phyloP scores from a whole-genome alignment of 306 rosid genomes.

The Elaeagnus macrophylla region DNA sequence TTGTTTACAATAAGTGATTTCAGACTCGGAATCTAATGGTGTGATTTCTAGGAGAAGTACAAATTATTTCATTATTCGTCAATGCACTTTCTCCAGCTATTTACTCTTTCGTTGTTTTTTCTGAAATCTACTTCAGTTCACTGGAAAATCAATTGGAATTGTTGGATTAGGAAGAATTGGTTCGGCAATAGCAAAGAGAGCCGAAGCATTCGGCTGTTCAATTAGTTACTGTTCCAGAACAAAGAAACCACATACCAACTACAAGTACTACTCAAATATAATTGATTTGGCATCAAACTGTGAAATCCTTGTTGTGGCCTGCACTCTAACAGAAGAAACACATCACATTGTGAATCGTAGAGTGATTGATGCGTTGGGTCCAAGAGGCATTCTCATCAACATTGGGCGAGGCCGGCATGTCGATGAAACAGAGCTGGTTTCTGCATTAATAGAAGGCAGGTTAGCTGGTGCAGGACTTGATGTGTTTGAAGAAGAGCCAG shows the following conservation, averaged over 20 bases:
- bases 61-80: neutral
- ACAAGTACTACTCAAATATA: slow-evolving; percentile 40
- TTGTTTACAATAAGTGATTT: too few species aligned
- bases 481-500: slow-evolving; percentile 63
- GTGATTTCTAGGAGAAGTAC: too few species aligned
- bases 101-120: slow-evolving; percentile 3
- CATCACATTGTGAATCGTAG: slow-evolving; percentile 44
- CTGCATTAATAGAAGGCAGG: slow-evolving; percentile 47
- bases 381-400: slow-evolving; percentile 55
- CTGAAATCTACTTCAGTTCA: slow-evolving; percentile 39
- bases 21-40: too few species aligned
- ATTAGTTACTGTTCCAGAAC: slow-evolving; percentile 46
- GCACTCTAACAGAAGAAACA: slow-evolving; percentile 47
- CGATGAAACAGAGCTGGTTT: slow-evolving; percentile 45
- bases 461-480: slow-evolving; percentile 69
- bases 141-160: slow-evolving; percentile 56
- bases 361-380: slow-evolving; percentile 57
- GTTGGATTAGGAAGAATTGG: slow-evolving; percentile 77
- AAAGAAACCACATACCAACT: slow-evolving; percentile 34
- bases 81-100: neutral
- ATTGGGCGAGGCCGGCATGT: slow-evolving; percentile 50
- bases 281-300: slow-evolving; percentile 42
- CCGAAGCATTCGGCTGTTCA: slow-evolving; percentile 46
- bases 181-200: slow-evolving; percentile 58
- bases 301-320: slow-evolving; percentile 45